phyloP scores from a whole-genome alignment of 768 basidiomycete species.

The Pleurotus tuber-regium region DNA sequence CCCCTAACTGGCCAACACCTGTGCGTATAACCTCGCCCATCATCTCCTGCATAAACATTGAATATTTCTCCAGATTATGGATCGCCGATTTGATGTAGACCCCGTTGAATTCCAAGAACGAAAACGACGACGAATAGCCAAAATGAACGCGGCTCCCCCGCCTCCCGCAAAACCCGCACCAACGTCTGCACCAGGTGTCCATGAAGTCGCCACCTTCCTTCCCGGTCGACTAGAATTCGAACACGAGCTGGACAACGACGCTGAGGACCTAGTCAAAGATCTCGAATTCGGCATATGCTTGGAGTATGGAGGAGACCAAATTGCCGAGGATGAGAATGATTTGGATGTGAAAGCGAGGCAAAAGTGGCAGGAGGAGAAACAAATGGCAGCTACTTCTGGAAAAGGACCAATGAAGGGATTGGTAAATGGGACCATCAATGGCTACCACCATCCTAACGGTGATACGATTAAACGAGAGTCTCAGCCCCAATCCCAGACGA shows the following conservation, averaged over 20 bases:
- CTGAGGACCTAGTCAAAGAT: slow-evolving; percentile 93
- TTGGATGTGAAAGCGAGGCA: slow-evolving; percentile 60
- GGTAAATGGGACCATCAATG: slow-evolving; percentile 43
- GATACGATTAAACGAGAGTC: slow-evolving; percentile 31
- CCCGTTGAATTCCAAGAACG: slow-evolving; percentile 82
- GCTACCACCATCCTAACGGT: slow-evolving; percentile 39
- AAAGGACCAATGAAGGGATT: slow-evolving; percentile 41
- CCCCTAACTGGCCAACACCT: slow-evolving; percentile 76
- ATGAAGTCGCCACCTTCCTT: slow-evolving; percentile 90
- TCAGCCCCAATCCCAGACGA: slow-evolving; percentile 17
- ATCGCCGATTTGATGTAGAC: slow-evolving; percentile 66
- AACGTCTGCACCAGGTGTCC: slow-evolving; percentile 86
- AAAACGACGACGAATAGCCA: slow-evolving; percentile 86
- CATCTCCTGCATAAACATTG: slow-evolving; percentile 11
- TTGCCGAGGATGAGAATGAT: slow-evolving; percentile 77
- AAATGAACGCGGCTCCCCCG: slow-evolving; percentile 59
- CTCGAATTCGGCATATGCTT: slow-evolving; percentile 92
- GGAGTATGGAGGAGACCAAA: slow-evolving; percentile 81
- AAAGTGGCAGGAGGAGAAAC: slow-evolving; percentile 50
- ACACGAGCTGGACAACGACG: slow-evolving; percentile 95
- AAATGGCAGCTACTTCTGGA: slow-evolving; percentile 21
- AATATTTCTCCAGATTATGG: slow-evolving; percentile 39
- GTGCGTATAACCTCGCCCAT: slow-evolving; percentile 39
- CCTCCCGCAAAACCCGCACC: slow-evolving; percentile 71
- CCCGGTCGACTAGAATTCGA: slow-evolving; percentile 99